Percentiles rank a stretch among this genome's conserved stretches.
Conservation (phyloP, 148 eudicot species). For the Vaccinium corymbosum region DNA sequence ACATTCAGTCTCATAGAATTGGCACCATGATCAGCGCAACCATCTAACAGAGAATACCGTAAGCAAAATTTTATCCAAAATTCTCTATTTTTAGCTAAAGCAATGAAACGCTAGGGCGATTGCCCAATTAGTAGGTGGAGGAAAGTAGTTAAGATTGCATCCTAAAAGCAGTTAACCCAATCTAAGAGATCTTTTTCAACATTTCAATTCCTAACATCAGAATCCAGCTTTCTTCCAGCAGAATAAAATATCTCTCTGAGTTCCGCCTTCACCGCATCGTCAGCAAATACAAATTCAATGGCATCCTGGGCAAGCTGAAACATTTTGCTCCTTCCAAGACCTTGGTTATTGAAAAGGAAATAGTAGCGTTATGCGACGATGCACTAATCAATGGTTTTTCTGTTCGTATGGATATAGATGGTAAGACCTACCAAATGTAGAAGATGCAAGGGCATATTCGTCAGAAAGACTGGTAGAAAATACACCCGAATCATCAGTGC, state of each 20-base stretch:
- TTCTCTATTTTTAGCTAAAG: background rate
- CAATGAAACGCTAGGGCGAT: background rate
- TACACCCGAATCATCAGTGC: slow-evolving; percentile 90
- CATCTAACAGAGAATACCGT: background rate
- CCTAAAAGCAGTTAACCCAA: background rate
- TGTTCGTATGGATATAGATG: background rate
- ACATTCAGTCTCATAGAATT: background rate
- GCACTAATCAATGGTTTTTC: background rate
- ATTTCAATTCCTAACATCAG: background rate
- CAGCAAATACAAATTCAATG: slow-evolving; percentile 60
- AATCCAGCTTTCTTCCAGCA: slow-evolving; percentile 31
- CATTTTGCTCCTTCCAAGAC: slow-evolving; percentile 64
- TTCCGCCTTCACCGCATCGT: slow-evolving; percentile 41
- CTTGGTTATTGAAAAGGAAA: slow-evolving; percentile 29
- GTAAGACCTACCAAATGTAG: slow-evolving; percentile 60
- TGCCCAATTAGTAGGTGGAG: background rate
- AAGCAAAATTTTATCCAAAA: background rate
- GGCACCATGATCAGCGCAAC: background rate
- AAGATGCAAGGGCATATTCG: slow-evolving; percentile 71
- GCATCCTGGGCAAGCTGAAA: slow-evolving; percentile 64
- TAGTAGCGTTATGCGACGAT: background rate
- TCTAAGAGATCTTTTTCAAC: background rate
- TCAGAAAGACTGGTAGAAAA: slow-evolving; percentile 78
- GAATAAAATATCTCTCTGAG: slow-evolving; percentile 42
- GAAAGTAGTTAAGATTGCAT: background rate